Evolutionary conservation across 2,329 filamentous ascomycete species (phyloP), one percentile per base, ranked within the genome.

Genomic region (Pyrenochaeta sp.): DNA sequence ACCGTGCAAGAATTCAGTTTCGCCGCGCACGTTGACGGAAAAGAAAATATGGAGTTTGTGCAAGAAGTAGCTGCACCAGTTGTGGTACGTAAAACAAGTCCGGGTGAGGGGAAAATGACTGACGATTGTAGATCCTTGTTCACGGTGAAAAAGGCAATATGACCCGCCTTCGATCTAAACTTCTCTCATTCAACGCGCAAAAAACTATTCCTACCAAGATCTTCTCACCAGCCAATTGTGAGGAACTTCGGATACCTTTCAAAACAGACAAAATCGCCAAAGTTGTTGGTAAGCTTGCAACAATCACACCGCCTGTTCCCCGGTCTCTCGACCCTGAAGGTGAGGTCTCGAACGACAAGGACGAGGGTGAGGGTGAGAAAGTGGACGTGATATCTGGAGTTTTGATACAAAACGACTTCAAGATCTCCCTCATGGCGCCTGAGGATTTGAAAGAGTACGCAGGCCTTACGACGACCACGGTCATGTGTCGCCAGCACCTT

Each of bases 121-220:
- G 41, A 56, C 38, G 14, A 24, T 26, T 5, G 10, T 47, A 93
- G 89, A 96, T 99, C 48, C 83, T 99, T 21, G 94, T 99, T 2
- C 94, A 99, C 59, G 94, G 94, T 42, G 94, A 99, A 68, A 91
- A 94, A 62, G 90, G 96, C 68, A 96, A 97, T 67, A 97, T 97
- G 91, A 96, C 94, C 81, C 86, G 94, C 40, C 78, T 99, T 19
- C 96, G 96, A 71, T 96, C 92, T 3, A 95, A 96, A 67, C 81
- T 99, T 1, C 83, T 97, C 3, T 93, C 90, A n/a, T 81, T 96
- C 24, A 96, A 96, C 64, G 86, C 88, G 19, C 85, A 86, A 53
- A 93, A 93, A 66, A 78, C 84, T 1, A 77, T 84, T 28, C 94
- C 95, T 58, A 87, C 90, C 55, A 96, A 97, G 69, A 90, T 99